phyloP scores from a whole-genome alignment of 129 eudicot genomes.

The Mikania micrantha region DNA sequence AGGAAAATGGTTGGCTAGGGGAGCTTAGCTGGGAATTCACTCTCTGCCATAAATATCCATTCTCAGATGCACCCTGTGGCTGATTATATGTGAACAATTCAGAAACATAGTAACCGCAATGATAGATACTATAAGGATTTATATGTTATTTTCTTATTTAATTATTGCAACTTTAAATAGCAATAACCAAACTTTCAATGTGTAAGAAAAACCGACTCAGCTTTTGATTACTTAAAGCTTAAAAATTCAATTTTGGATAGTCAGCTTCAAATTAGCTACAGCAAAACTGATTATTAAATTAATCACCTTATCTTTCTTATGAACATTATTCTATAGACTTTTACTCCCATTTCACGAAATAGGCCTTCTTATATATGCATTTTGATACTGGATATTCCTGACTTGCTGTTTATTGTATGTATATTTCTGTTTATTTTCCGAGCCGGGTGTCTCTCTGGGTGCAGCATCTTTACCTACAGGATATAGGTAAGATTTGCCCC shows the following conservation, averaged over 20 bases:
- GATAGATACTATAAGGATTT: not conserved
- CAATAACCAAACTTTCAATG: not conserved
- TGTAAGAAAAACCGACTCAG: not conserved
- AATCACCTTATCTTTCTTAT: not conserved
- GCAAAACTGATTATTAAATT: not conserved
- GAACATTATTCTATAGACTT: not conserved
- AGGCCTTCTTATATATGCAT: too few species aligned
- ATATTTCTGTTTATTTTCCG: too few species aligned
- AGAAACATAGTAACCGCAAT: not conserved
- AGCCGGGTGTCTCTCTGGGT: too few species aligned
- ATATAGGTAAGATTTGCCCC: too few species aligned
- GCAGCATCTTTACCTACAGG: too few species aligned
- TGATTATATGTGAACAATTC: conserved; percentile 16
- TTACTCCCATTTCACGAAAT: not conserved
- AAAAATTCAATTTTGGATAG: not conserved
- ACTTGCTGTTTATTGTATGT: too few species aligned
- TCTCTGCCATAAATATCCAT: conserved; percentile 93
- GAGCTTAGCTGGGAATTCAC: conserved; percentile 94
- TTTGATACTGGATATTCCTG: too few species aligned
- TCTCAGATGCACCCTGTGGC: conserved; percentile 92
- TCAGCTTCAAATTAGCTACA: not conserved
- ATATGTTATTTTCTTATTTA: not conserved
- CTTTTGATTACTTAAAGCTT: not conserved
- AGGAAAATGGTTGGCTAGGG: conserved; percentile 95
- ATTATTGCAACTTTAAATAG: not conserved